Base-by-base conservation (phyloP, 1,139 yeast genomes). In the Yamadazyma trypodendri region DNA sequence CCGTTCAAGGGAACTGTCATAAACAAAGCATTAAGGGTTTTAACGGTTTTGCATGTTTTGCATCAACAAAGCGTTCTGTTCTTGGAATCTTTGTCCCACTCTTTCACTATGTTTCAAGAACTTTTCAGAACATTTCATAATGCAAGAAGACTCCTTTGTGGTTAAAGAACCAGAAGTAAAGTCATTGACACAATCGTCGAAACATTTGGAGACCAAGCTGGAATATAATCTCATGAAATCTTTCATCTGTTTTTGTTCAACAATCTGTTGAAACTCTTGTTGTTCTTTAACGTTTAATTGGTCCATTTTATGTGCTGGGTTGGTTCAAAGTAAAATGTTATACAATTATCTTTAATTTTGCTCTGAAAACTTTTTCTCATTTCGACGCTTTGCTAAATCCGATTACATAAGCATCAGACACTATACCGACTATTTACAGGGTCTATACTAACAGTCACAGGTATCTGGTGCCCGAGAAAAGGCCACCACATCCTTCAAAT, bases 81-180 rank as follows among this genome's bases (percentile, higher is more conserved):
- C 98, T 68, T 92, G 97, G 89, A 92, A 92, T 69, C 98, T 83
- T 66, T 87, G 95, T 35, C 98, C 98, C 41, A 94, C 96, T 64
- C 98, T 84, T 72, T 92, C 98, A 65, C 94, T 83, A 75, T 92
- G 97, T 67, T 92, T 92, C 72, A 94, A 79, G 78, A 94, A 94
- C 75, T 92, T 92, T 67, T 92, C 97, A 31, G 96, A 84, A 65
- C 99, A 92, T 68, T 85, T 85, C 74, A 80, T 74, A 50, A 92
- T 79, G 69, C 99, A 92, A 24, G 80, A 58, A 49, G 80, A 81
- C 67, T 92, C 98, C 72, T 85, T 88, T 56, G 79, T 64, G 43
- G 95, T 83, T 61, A 92, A 78, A 58, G 81, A 80, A 60, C 85
- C 83, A 34, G 97, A 88, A 42, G 98, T 92, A 79, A 92, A 90